These are phyloP conservation scores for Trichophyton verrucosum DNA, from an alignment of 2,329 filamentous ascomycete species.

Conservation along the genomic window DNA sequence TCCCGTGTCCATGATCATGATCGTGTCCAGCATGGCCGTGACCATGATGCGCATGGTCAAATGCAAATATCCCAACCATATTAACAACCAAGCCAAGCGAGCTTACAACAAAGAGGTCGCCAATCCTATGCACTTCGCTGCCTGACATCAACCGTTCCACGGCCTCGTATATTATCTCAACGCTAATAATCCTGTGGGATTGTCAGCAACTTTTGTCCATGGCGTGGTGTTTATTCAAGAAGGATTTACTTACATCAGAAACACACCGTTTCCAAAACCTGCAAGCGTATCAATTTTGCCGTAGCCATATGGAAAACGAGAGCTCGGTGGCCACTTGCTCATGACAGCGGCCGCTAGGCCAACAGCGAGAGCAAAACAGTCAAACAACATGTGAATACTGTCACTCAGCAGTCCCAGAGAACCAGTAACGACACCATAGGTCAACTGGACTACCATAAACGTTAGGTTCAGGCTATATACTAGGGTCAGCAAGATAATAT, in stretches of 20 bases:
- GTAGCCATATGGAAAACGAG: conserved; percentile 85
- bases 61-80: conserved; percentile 78
- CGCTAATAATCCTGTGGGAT: conserved; percentile 62
- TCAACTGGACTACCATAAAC: conserved; percentile 90
- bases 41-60: conserved; percentile 53
- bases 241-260: conserved; percentile 56
- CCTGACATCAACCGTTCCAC: conserved; percentile 77
- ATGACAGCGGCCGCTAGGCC: conserved; percentile 85
- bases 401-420: conserved; percentile 92
- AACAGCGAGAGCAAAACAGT: conserved; percentile 83
- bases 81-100: conserved; percentile 79
- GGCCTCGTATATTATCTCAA: conserved; percentile 93
- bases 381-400: conserved; percentile 99
- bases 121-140: conserved; percentile 67
- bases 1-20: conserved; percentile 49
- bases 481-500: not conserved
- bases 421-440: conserved; percentile 86
- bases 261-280: conserved; percentile 91
- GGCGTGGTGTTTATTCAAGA: not conserved
- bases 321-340: conserved; percentile 89
- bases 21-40: conserved; percentile 28
- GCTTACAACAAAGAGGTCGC: conserved; percentile 81
- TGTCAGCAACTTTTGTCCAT: not conserved
- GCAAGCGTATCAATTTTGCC: conserved; percentile 94
- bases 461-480: conserved; percentile 65